phyloP scores from a whole-genome alignment of 371 early-diverging fungal species.

The Mortierella sp. region DNA sequence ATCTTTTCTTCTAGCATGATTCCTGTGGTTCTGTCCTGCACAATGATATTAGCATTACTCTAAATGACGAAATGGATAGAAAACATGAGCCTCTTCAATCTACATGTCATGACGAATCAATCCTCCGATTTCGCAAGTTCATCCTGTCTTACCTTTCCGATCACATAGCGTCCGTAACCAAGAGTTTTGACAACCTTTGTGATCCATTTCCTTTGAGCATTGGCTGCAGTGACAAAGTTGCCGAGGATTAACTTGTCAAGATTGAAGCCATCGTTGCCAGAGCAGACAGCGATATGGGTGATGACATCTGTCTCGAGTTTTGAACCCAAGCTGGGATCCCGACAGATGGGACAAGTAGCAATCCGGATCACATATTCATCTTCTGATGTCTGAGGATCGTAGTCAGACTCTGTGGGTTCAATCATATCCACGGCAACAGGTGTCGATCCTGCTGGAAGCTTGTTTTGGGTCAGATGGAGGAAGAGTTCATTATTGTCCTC shows the following conservation, averaged over 20 bases:
- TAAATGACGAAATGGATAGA: slow-evolving; percentile 15
- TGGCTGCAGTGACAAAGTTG: slow-evolving; percentile 80
- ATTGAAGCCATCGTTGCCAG: slow-evolving; percentile 70
- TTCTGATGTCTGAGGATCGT: slow-evolving; percentile 44
- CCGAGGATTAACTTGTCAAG: slow-evolving; percentile 77
- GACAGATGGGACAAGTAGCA: slow-evolving; percentile 79
- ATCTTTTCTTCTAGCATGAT: slow-evolving; percentile 85
- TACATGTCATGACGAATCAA: too few relatives aligned
- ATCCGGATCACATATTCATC: slow-evolving; percentile 75
- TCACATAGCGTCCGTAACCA: slow-evolving; percentile 77
- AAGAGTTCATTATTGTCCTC: slow-evolving; percentile 54
- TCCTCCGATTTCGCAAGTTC: not conserved
- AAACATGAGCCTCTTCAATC: not conserved
- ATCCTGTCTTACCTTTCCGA: slow-evolving; percentile 66
- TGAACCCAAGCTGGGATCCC: slow-evolving; percentile 64
- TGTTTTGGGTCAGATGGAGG: slow-evolving; percentile 30
- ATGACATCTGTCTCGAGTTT: slow-evolving; percentile 79
- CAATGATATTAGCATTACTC: slow-evolving; percentile 83
- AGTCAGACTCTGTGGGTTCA: slow-evolving; percentile 48
- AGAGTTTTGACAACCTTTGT: slow-evolving; percentile 79
- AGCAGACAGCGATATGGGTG: slow-evolving; percentile 82
- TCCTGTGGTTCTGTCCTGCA: slow-evolving; percentile 79
- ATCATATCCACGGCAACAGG: slow-evolving; percentile 27
- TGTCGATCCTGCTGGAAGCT: slow-evolving; percentile 13
- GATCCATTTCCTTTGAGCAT: slow-evolving; percentile 85